Base-by-base conservation (phyloP, 2,329 filamentous ascomycete species). In the Colletotrichum karsti region DNA sequence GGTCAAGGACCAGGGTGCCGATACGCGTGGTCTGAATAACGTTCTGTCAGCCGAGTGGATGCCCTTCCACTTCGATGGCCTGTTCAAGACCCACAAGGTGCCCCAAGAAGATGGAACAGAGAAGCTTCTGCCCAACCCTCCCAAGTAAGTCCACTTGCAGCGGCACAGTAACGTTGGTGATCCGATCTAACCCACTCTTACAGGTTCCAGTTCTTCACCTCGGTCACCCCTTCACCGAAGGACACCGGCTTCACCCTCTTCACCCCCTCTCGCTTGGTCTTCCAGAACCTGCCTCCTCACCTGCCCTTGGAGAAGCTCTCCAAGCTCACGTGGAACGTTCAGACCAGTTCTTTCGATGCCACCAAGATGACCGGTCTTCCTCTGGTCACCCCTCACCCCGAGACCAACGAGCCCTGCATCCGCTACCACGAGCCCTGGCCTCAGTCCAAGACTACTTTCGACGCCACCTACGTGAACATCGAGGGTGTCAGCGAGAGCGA, bases 1-100 rank as follows among this genome's bases (percentile, higher is more conserved):
- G 57, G 84, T 87, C 41, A 85, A 85, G 68, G 85, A 87, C 68
- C 77, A 78, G 2, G 84, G 83, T 0, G 73, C 75, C 1, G 78
- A 84, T 6, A 79, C 80, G 0, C 75, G 78, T 10, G 80, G 82
- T 0, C 74, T 83, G 20, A 88, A 88, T 69, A 88, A 87, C 42
- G 84, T 88, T 3, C 78, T 87, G 2, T 86, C 84, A 0, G 79
- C 81, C 2, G 85, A 88, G 65, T 83, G 83, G 69, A 87, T 88
- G 85, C 86, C 87, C 0, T 87, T 87, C 74, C 87, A 89, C 70
- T 89, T 83, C 39, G 87, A 89, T 55, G 87, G 87, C 0, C 75
- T 88, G 28, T 89, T 88, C 78, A 88, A 88, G 72, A 84, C 85
- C 0, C 78, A 80, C 9, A 83, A 83, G 57, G 73, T 79, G 20